phyloP scores from a whole-genome alignment of 352 stramenopile species.

The Globisporangium splendens region DNA sequence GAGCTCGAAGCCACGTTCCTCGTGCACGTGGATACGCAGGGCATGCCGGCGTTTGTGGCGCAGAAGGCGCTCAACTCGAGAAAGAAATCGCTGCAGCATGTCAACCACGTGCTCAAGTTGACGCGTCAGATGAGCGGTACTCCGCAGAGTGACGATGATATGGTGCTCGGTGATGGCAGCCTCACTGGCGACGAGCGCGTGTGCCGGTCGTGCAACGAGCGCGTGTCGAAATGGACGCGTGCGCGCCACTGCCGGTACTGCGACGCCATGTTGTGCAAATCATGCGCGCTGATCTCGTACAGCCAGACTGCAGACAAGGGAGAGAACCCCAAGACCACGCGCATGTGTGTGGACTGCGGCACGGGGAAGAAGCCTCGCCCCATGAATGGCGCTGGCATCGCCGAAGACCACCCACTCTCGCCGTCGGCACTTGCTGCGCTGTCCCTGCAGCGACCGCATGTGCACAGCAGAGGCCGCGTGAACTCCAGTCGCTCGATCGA shows the following conservation, averaged over 20 bases:
- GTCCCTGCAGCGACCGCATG: neutral
- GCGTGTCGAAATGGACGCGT: constrained; percentile 61
- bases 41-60: constrained; percentile 40
- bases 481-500: constrained; percentile 23
- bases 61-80: constrained; percentile 38
- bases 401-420: too few relatives aligned
- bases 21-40: constrained; percentile 46
- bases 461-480: neutral
- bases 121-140: constrained; percentile 31
- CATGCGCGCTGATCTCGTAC: constrained; percentile 53
- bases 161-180: constrained; percentile 12
- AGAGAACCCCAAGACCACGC: constrained; percentile 36
- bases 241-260: constrained; percentile 61
- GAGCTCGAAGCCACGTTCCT: constrained; percentile 57
- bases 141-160: constrained; percentile 2
- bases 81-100: constrained; percentile 43
- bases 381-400: too few relatives aligned
- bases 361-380: constrained; percentile 12
- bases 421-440: neutral
- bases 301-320: constrained; percentile 24
- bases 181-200: constrained; percentile 19
- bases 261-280: constrained; percentile 59
- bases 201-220: constrained; percentile 50
- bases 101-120: constrained; percentile 69
- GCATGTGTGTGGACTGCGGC: constrained; percentile 51